Base-by-base conservation (phyloP, 2,329 filamentous ascomycete species). In the Cladosporium velox region DNA sequence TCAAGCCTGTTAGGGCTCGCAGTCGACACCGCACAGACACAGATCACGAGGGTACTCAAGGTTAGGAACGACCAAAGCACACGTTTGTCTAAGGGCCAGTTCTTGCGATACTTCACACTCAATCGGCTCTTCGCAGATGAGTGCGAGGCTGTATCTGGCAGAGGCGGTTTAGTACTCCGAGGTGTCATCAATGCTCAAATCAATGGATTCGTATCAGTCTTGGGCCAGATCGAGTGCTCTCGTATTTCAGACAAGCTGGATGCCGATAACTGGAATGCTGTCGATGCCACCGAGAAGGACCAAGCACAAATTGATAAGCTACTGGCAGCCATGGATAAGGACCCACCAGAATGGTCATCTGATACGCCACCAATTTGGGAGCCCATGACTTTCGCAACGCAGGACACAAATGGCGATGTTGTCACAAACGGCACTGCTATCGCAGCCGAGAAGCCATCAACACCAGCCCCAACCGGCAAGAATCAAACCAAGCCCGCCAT, bases 111-210 rank as follows among this genome's bases (percentile, higher is more conserved):
- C 77, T 93, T 94, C 72, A 91, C 87, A 1, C 83, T 96, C 38
- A 95, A 94, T 72, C 82, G 92, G 8, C 86, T 92, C 65, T 95
- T 96, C 77, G 90, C 91, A 57, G 92, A 93, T 68, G 92, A 96
- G 76, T 95, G 92, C 73, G 92, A 96, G 77, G 90, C 91, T 18
- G 88, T 95, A 24, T 94, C 91, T 26, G 91, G 92, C 0, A 86
- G 91, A 65, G 91, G 91, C 67, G 91, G 91, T 10, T 89, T 88
- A 2, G 83, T 88, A 1, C 80, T 96, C 6, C 94, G 94, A 78
- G 91, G 86, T 21, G 86, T 93, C 35, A 90, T 96, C 67, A 93
- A 94, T 71, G 85, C 84, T 34, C 92, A 96, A 70, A 94, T 96
- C 76, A 90, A 87, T 71, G 90, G 92, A 15, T 95, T 93, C 75